Conservation (phyloP, 2,329 filamentous ascomycete genomes). For the Aspergillus pseudoterreus region DNA sequence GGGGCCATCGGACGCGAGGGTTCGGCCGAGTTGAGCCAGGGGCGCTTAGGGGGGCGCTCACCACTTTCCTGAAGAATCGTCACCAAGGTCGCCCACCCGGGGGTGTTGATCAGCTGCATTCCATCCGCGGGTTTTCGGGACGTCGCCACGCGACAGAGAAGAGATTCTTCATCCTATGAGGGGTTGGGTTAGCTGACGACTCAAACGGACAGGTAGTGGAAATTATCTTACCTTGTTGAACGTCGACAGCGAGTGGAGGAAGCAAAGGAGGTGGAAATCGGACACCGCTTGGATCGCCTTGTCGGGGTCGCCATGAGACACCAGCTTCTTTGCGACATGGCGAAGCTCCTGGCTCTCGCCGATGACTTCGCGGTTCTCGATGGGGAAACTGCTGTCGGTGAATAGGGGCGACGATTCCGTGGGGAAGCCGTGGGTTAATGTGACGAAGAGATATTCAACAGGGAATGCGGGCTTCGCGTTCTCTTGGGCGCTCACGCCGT, state of each 20-base stretch:
- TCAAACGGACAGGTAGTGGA: neutral
- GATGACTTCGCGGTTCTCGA: conserved; percentile 85
- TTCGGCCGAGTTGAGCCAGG: conserved; percentile 42
- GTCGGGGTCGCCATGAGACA: conserved; percentile 59
- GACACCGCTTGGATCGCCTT: conserved; percentile 68
- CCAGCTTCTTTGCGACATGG: conserved; percentile 65
- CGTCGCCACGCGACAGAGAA: conserved; percentile 81
- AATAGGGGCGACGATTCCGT: conserved; percentile 75
- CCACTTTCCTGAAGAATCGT: conserved; percentile 93
- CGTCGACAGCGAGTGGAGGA: conserved; percentile 74
- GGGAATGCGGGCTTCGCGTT: conserved; percentile 96
- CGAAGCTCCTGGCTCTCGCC: conserved; percentile 80
- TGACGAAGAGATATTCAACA: conserved; percentile 93
- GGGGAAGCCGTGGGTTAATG: conserved; percentile 93
- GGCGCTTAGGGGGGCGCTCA: conserved; percentile 86
- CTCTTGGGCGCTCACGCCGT: conserved; percentile 92
- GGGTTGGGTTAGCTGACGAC: neutral
- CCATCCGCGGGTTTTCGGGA: conserved; percentile 76
- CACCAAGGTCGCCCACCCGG: conserved; percentile 90
- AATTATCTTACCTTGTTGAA: conserved; percentile 69
- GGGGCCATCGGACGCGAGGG: conserved; percentile 28
- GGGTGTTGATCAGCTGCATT: conserved; percentile 77
- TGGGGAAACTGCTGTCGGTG: conserved; percentile 67
- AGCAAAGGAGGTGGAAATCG: conserved; percentile 92
- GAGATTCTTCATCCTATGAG: conserved; percentile 75